Base-by-base conservation (phyloP, 768 basidiomycete genomes). In the Psilocybe cyanescens region DNA sequence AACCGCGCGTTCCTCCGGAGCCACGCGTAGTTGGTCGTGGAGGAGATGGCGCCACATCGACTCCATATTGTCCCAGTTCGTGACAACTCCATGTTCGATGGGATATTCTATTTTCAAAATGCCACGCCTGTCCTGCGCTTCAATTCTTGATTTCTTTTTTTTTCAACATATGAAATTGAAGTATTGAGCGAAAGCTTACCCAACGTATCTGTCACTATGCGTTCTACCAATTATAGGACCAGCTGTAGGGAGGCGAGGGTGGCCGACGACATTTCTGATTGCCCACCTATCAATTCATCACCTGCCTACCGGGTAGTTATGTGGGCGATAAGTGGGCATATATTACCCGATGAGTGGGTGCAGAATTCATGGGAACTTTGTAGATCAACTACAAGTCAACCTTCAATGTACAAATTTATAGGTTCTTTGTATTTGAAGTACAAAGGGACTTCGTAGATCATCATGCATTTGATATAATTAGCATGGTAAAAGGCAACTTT, bases 11-110 rank as follows among this genome's bases (percentile, higher is more conserved):
- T 94, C 92, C 76, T 95, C 92, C 30, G 92, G 92, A 3, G 92
- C 93, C 68, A 95, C 92, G 79, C 93, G 92, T 62, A 94, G 88
- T 77, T 94, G 92, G 74, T 95, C 94, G 86, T 94, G 96, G 79
- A 96, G 96, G 31, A 94, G 95, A 82, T 96, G 94, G 76, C 95
- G 93, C 94, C 94, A 97, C 75, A 96, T 96, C 81, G 95, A 95
- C 82, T 97, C 95, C 94, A 96, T 96, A 78, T 95, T 94, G 70
- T 96, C 95, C 95, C 95, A 97, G 87, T 97, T 95, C 76, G 94
- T 95, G 75, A 97, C 92, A 72, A 94, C 91, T 78, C 93, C 92
- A 79, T 94, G 93, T 75, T 95, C 92, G 68, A 94, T 94, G 55
- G 93, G 95, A 80, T 97, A 94, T 80, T 95, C 95, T 69, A 97